phyloP scores from a whole-genome alignment of 495 filamentous ascomycete species.

The Penicillium angulare region DNA sequence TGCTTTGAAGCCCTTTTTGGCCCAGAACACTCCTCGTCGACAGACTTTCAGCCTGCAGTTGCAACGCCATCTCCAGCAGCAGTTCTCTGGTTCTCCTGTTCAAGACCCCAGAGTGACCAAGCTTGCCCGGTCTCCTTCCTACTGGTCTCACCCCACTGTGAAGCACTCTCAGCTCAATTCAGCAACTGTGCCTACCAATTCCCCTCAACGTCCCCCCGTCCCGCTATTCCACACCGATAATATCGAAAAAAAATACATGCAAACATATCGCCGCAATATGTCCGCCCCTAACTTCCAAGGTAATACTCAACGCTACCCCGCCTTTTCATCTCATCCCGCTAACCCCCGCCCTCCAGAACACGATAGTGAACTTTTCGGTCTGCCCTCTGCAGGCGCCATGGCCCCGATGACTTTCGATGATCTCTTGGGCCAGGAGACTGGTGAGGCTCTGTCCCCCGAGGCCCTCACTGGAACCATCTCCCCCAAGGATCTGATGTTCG shows the following conservation, averaged over 20 bases:
- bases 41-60: constrained; percentile 36
- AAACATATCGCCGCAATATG: constrained; percentile 35
- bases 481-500: constrained; percentile 77
- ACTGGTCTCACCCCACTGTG: constrained; percentile 43
- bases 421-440: constrained; percentile 14
- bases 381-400: constrained; percentile 32
- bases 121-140: constrained; percentile 42
- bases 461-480: constrained; percentile 66
- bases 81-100: constrained; percentile 34
- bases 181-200: constrained; percentile 36
- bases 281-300: constrained; percentile 40
- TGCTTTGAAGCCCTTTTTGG: constrained; percentile 34
- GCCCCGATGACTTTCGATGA: constrained; percentile 23
- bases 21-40: constrained; percentile 34
- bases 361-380: constrained; percentile 34
- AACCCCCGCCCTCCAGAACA: constrained; percentile 11
- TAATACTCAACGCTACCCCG: constrained; percentile 8
- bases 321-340: not conserved
- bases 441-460: constrained; percentile 12
- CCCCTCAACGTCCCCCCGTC: constrained; percentile 51
- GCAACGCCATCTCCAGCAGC: constrained; percentile 37
- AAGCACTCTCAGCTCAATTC: constrained; percentile 35
- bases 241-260: constrained; percentile 22
- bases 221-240: constrained; percentile 49
- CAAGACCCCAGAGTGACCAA: constrained; percentile 39